Base-by-base conservation (phyloP, 192 early-diverging fungal genomes). In the Rhizophagus clarus region DNA sequence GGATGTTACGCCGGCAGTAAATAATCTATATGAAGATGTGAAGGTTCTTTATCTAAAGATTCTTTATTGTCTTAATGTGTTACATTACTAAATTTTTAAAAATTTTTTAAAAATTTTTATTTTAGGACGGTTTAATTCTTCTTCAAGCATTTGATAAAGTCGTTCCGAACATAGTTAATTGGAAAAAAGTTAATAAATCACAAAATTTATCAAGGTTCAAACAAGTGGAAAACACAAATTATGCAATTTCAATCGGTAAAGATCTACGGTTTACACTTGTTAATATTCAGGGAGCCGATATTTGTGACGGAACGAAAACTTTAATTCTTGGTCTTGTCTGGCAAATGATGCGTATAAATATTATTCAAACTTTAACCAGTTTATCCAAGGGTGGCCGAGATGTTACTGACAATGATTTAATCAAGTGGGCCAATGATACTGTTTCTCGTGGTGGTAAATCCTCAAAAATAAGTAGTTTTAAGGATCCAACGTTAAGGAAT, bases 321-420 rank as follows among this genome's bases (percentile, higher is more conserved):
- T 86, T 99, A 49, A 97, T 95, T 26, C 88, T 99, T 34, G 96
- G 93, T 60, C 82, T 97, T 22, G 96, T 97, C 60, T 99, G 98
- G 98, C 98, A 99, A 88, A 90, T 99, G 87, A 99, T 99, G 98
- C 93, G 98, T 24, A 95, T 95, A 74, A 95, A 99, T 87, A 94
- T 99, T 66, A 89, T 97, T 28, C 96, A 96, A 81, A 98, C 97
- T 12, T 88, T 99, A 80, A 92, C 94, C 83, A 91, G 91, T 42
- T 88, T 98, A 31, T 94, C 94, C 24, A 90, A 93, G 63, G 87
- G 89, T 72, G 96, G 96, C 40, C 85, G 88, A 32, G 92, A 94
- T 79, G 91, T 99, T 34, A 97, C 97, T 8, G 98, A 99, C 67
- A 83, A 85, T 63, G 98, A 98, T 84, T 97, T 99, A 89, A 89